phyloP scores from a whole-genome alignment of 2,329 filamentous ascomycete species.

The Exophiala mesophila region DNA sequence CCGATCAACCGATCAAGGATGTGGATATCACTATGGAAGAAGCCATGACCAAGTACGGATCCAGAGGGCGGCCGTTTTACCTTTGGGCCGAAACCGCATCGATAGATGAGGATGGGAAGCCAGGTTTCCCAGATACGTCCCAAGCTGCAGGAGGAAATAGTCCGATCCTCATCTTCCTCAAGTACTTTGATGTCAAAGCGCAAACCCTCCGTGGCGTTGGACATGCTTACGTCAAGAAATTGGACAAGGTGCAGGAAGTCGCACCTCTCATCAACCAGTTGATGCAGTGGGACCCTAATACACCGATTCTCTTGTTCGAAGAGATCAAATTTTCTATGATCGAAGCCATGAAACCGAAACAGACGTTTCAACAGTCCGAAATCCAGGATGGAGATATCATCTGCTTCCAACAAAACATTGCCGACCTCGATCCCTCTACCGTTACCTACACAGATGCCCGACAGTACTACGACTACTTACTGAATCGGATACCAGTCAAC shows the following conservation, averaged over 20 bases:
- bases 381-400: conserved; percentile 97
- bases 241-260: conserved; percentile 82
- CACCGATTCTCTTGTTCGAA: conserved; percentile 73
- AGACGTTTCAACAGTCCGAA: conserved; percentile 83
- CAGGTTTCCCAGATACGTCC: conserved; percentile 57
- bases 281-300: conserved; percentile 80
- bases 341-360: conserved; percentile 85
- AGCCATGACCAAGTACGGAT: conserved; percentile 63
- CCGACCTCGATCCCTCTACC: conserved; percentile 36
- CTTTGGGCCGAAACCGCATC: conserved; percentile 77
- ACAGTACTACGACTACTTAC: conserved; percentile 87
- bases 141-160: conserved; percentile 35
- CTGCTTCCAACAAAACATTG: conserved; percentile 71
- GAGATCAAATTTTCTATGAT: conserved; percentile 99
- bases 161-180: conserved; percentile 80
- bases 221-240: conserved; percentile 80
- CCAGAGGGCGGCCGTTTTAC: conserved; percentile 62
- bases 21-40: conserved; percentile 73
- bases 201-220: conserved; percentile 73
- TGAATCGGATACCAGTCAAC: conserved; percentile 73
- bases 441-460: conserved; percentile 63
- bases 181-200: conserved; percentile 75
- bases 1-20: conserved; percentile 80
- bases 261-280: conserved; percentile 69
- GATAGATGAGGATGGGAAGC: conserved; percentile 62